Percentiles rank a stretch among this genome's conserved stretches.
Evolutionary conservation across 768 basidiomycete genomes (phyloP).

Genomic region (Russula sp.): DNA sequence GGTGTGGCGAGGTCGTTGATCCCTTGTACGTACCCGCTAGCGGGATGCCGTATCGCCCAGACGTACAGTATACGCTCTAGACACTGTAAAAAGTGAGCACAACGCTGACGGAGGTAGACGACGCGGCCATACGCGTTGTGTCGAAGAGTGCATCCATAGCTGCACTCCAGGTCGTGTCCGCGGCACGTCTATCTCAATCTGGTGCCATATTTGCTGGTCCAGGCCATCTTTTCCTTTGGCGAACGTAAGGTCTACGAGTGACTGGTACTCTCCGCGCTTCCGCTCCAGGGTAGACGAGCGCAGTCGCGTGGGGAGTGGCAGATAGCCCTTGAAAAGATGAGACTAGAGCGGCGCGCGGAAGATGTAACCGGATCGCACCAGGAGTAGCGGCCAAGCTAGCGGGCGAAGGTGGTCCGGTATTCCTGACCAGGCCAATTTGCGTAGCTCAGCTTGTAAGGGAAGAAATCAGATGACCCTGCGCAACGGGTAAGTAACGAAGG

Average conservation of each 20-base stretch:
- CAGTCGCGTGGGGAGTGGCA: conserved; percentile 75
- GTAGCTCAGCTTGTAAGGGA: conserved; percentile 55
- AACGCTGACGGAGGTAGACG: conserved; percentile 13
- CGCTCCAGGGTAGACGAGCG: conserved; percentile 73
- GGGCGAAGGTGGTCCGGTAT: conserved; percentile 84
- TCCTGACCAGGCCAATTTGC: conserved; percentile 93
- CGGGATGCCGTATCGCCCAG: conserved; percentile 98
- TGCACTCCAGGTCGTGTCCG: conserved; percentile 86
- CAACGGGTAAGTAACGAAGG: neutral
- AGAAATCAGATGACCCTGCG: neutral
- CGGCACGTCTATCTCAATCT: conserved; percentile 98
- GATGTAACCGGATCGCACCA: conserved; percentile 48
- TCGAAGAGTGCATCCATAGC: conserved; percentile 86
- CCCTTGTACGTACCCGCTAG: conserved; percentile 97
- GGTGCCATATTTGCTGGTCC: conserved; percentile 98
- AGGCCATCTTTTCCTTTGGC: conserved; percentile 77
- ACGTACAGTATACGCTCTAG: conserved; percentile 95
- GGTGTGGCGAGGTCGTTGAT: conserved; percentile 98
- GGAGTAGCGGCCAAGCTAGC: conserved; percentile 88
- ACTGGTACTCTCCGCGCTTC: conserved; percentile 89
- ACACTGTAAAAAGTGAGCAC: conserved; percentile 45
- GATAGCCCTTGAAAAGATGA: conserved; percentile 65
- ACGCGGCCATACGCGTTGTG: conserved; percentile 66
- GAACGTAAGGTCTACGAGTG: conserved; percentile 86
- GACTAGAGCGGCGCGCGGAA: conserved; percentile 3